Base-by-base conservation (phyloP, 768 basidiomycete genomes). In the Tulasnella sp. region DNA sequence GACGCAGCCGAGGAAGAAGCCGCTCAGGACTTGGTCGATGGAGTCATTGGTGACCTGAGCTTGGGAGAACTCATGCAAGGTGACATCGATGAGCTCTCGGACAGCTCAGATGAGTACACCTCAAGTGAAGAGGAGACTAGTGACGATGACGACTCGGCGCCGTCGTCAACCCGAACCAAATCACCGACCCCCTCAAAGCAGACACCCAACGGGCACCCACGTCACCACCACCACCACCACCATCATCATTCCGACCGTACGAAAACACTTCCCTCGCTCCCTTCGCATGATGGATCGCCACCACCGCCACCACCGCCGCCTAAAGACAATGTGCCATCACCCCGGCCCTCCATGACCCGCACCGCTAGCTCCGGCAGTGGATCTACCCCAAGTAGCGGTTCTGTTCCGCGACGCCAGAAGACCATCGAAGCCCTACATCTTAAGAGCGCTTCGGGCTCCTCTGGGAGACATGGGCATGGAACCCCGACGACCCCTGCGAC, bases 1-100 rank as follows among this genome's bases (percentile, higher is more conserved):
- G 89, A 88, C 1, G 90, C 91, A 79, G 90, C 89, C 1, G 92
- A 94, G 82, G 94, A 98, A 80, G 93, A 95, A 82, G 92, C 92
- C n/a, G 88, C 92, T 5, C 90, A 90, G 79, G 90, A 88, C 20
- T 86, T 99, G 51, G 90, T 99, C 70, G 89, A 93, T 80, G 89
- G 91, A 70, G 89, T 98, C 42, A 90, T 96, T 73, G 88, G 88
- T 23, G 94, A 95, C 81, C 87, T 99, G 73, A 90, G 90, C 83
- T 91, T 99, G 79, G 91, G 92, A 15, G 92, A 93, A 48, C 86
- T 96, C 61, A 89, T 93, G 40, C 87, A 88, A 73, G 94, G 90
- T 5, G 93, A 95, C 82, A 93, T 90, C 11, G 44, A 39, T 20
- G 86, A 85, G 10, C 82, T 84, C 9, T 73, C 81, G 15, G 84